A percentile compares a stretch with the other conserved stretches of the same genome.
Conservation (phyloP, 2,329 filamentous ascomycete genomes). For the Fusarium sp. region DNA sequence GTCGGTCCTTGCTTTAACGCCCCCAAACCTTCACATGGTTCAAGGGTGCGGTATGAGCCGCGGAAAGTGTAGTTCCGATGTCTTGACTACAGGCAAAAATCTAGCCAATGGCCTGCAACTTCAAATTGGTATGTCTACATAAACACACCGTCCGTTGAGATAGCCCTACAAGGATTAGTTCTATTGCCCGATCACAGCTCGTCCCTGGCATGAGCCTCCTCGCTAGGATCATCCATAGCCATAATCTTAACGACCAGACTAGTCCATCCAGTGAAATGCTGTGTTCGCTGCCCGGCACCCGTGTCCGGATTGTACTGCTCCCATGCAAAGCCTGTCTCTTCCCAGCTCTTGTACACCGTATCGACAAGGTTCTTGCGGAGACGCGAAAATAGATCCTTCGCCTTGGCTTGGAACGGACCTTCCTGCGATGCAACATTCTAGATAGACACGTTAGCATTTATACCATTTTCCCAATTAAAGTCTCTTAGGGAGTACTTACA, state of each 20-base stretch:
- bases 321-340: constrained; percentile 95
- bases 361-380: constrained; percentile 87
- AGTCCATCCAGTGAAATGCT: constrained; percentile 99
- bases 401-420: constrained; percentile 76
- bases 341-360: constrained; percentile 89
- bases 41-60: constrained; percentile 26
- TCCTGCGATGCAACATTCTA: constrained; percentile 71
- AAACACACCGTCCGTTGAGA: constrained; percentile 7
- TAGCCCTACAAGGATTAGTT: constrained; percentile 7
- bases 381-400: constrained; percentile 77
- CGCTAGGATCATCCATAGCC: constrained; percentile 81
- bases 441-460: constrained; percentile 46
- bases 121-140: constrained; percentile 9
- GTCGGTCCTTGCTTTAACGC: not conserved
- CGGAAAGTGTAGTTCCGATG: constrained; percentile 13
- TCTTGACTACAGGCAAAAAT: constrained; percentile 3
- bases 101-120: constrained; percentile 5
- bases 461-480: not conserved
- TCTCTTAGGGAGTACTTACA: constrained; percentile 63
- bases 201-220: constrained; percentile 53
- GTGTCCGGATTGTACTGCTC: constrained; percentile 98
- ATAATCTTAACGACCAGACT: constrained; percentile 97
- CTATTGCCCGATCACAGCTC: constrained; percentile 56
- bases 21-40: constrained; percentile 27
- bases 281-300: constrained; percentile 90